Conservation (phyloP, 2,329 filamentous ascomycete species). For the Penicillium aurantiogriseum region DNA sequence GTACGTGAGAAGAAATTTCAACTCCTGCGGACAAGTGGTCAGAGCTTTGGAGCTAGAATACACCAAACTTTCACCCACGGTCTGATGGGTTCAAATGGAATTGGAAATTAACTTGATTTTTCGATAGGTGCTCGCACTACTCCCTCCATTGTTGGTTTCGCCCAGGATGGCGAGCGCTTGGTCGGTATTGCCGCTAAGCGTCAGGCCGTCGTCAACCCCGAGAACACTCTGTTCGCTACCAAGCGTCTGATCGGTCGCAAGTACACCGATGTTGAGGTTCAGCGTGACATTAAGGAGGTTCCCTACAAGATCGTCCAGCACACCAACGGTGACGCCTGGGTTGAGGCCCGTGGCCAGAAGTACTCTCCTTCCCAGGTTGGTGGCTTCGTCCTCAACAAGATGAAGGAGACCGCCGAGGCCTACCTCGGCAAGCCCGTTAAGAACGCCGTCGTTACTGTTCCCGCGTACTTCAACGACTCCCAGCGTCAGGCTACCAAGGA, state of each 20-base stretch:
- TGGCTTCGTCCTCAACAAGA: constrained; percentile 95
- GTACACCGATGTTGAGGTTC: constrained; percentile 89
- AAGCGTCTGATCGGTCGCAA: constrained; percentile 99
- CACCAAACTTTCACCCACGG: not conserved
- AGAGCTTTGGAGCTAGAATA: constrained; percentile 3
- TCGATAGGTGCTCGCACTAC: constrained; percentile 76
- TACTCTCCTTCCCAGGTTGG: constrained; percentile 98
- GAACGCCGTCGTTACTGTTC: constrained; percentile 95
- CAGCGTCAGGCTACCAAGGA: constrained; percentile 98
- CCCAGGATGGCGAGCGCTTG: constrained; percentile 90
- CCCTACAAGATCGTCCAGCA: constrained; percentile 99
- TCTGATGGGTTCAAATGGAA: not conserved
- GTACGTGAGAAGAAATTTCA: constrained; percentile 49
- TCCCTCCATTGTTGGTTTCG: constrained; percentile 92
- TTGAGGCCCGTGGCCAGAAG: constrained; percentile 87
- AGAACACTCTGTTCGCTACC: constrained; percentile 97
- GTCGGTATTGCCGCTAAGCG: constrained; percentile 98
- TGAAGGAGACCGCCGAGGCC: constrained; percentile 97
- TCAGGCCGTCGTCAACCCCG: constrained; percentile 96
- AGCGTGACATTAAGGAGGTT: constrained; percentile 95
- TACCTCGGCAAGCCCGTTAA: constrained; percentile 88
- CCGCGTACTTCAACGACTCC: constrained; percentile 98
- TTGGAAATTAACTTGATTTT: constrained; percentile 16
- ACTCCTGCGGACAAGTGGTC: constrained; percentile 8
- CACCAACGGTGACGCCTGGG: constrained; percentile 94